Evolutionary conservation across 768 basidiomycete genomes (phyloP).

Genomic region (Tricholoma sp.): DNA sequence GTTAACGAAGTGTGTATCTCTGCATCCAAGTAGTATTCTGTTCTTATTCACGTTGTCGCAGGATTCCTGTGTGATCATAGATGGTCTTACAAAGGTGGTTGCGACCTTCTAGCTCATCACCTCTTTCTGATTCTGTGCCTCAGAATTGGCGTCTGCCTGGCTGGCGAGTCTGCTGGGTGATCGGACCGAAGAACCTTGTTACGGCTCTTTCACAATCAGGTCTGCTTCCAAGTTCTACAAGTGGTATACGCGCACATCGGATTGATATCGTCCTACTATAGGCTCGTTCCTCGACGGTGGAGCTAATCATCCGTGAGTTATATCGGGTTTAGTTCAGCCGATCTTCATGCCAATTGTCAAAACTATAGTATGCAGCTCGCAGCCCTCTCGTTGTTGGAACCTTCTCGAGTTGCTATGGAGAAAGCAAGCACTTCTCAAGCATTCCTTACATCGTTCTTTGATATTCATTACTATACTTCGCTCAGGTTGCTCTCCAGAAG

Average conservation of each 20-base stretch:
- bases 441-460: not conserved
- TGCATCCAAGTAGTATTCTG: not conserved
- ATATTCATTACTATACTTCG: not conserved
- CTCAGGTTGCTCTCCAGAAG: slow-evolving; percentile 71
- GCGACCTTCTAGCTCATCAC: not conserved
- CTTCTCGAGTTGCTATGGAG: slow-evolving; percentile 60
- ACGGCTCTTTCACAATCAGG: slow-evolving; percentile 90
- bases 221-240: slow-evolving; percentile 12
- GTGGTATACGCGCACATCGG: not conserved
- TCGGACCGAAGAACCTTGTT: slow-evolving; percentile 86
- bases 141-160: slow-evolving; percentile 95
- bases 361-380: slow-evolving; percentile 72
- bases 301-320: slow-evolving; percentile 81
- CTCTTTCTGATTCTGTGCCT: not conserved
- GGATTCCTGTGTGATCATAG: slow-evolving; percentile 83
- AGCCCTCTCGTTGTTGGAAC: slow-evolving; percentile 79
- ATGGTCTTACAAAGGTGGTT: slow-evolving; percentile 84
- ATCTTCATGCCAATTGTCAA: not conserved
- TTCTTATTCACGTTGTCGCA: slow-evolving; percentile 14
- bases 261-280: slow-evolving; percentile 7
- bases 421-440: slow-evolving; percentile 35
- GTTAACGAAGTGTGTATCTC: slow-evolving; percentile 56
- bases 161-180: slow-evolving; percentile 92
- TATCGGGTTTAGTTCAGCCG: not conserved
- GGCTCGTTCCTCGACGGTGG: slow-evolving; percentile 94